phyloP scores from a whole-genome alignment of 306 rosid species.

The Ormosia semicastrata region DNA sequence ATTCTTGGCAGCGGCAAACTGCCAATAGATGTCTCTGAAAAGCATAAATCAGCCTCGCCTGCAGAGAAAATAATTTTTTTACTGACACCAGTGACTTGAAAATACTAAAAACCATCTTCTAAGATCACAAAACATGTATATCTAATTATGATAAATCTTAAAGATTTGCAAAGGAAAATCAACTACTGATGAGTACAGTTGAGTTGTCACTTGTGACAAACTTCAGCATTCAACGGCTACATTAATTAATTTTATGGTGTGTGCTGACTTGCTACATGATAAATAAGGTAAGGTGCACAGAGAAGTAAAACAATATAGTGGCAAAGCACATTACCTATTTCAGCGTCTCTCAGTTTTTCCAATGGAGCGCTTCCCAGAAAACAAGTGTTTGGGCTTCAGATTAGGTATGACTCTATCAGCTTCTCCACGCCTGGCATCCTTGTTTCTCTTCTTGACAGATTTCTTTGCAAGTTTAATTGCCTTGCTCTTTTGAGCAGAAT shows the following conservation, averaged over 20 bases:
- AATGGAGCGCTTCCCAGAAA: constrained; percentile 68
- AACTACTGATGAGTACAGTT: neutral
- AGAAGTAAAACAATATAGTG: neutral
- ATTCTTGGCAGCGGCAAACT: neutral
- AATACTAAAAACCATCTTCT: neutral
- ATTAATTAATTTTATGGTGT: neutral
- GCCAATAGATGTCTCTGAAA: neutral
- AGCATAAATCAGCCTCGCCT: constrained; percentile 15
- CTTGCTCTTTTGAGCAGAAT: constrained; percentile 68
- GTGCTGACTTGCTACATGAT: neutral
- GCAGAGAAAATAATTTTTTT: constrained; percentile 14
- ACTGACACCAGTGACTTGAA: neutral
- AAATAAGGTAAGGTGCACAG: neutral
- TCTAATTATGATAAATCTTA: neutral
- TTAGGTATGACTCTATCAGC: constrained; percentile 88
- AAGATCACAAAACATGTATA: neutral
- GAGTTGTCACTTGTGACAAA: neutral
- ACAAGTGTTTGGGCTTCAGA: constrained; percentile 80
- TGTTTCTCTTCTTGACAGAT: constrained; percentile 71
- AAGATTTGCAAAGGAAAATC: neutral
- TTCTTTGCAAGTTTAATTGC: constrained; percentile 65
- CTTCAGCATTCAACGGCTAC: neutral
- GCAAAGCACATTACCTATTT: constrained; percentile 28
- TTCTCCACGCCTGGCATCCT: constrained; percentile 83
- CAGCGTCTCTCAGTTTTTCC: constrained; percentile 83